Conservation (phyloP, 1,284 basidiomycete species). For the Porodaedalea pini region DNA sequence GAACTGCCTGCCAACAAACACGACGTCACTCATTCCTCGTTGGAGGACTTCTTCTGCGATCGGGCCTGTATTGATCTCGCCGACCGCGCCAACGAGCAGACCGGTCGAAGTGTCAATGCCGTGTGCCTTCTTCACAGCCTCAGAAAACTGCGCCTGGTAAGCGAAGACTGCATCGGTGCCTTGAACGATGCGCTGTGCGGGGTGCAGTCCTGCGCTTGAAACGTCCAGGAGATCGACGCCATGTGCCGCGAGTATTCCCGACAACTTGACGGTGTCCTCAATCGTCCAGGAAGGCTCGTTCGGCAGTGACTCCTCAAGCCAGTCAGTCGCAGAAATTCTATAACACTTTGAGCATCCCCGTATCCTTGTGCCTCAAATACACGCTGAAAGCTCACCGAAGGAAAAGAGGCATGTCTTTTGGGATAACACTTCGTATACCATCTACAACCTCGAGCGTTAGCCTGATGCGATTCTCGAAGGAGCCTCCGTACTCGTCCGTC, state of each 20-base stretch:
- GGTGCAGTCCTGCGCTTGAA: slow-evolving; percentile 48
- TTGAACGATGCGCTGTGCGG: slow-evolving; percentile 35
- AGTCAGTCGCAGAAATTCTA: slow-evolving; percentile 54
- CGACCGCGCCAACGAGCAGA: slow-evolving; percentile 45
- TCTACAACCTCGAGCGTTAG: slow-evolving; percentile 45
- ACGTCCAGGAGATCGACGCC: slow-evolving; percentile 60
- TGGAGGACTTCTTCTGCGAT: slow-evolving; percentile 43
- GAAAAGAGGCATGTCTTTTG: slow-evolving; percentile 43
- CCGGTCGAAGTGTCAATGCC: slow-evolving; percentile 25
- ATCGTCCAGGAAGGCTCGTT: slow-evolving; percentile 48
- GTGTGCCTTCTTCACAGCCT: slow-evolving; percentile 37
- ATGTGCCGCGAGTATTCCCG: slow-evolving; percentile 45
- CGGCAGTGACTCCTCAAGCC: slow-evolving; percentile 46
- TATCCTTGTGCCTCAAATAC: slow-evolving; percentile 33
- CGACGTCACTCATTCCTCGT: slow-evolving; percentile 37
- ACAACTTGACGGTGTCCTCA: slow-evolving; percentile 50
- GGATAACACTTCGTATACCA: slow-evolving; percentile 39
- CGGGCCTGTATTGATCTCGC: slow-evolving; percentile 42
- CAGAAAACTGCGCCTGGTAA: slow-evolving; percentile 38
- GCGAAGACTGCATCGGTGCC: slow-evolving; percentile 28
- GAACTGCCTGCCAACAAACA: slow-evolving; percentile 54
- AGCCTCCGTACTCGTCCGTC: slow-evolving; percentile 53
- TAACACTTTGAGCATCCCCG: slow-evolving; percentile 30
- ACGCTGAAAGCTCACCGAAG: slow-evolving; percentile 49
- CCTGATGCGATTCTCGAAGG: slow-evolving; percentile 50